phyloP scores from a whole-genome alignment of 495 filamentous ascomycete genomes.

The Aspergillus conjunctus region DNA sequence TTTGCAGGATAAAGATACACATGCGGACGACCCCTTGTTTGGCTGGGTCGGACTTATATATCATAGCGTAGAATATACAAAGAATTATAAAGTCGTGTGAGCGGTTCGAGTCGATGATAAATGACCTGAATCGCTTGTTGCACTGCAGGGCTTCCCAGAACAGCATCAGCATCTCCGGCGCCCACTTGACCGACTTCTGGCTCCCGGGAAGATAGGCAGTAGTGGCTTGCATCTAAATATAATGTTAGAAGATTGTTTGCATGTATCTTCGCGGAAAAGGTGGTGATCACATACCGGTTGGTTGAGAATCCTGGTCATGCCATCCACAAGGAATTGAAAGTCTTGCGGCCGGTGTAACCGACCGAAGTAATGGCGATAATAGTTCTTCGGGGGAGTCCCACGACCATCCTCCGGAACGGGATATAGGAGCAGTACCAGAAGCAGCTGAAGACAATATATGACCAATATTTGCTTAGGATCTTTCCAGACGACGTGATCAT shows the following conservation, averaged over 20 bases:
- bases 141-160: constrained; percentile 98
- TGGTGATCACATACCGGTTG: constrained; percentile 62
- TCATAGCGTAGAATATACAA: constrained; percentile 88
- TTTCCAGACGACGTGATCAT: constrained; percentile 91
- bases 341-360: constrained; percentile 91
- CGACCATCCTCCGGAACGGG: constrained; percentile 79
- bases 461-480: constrained; percentile 91
- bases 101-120: constrained; percentile 93
- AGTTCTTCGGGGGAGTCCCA: constrained; percentile 73
- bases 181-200: constrained; percentile 79
- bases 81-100: constrained; percentile 92
- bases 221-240: constrained; percentile 71
- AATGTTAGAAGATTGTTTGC: neutral
- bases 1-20: constrained; percentile 96
- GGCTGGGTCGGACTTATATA: constrained; percentile 79
- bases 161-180: constrained; percentile 94
- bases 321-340: constrained; percentile 96
- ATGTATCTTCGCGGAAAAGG: no score
- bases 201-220: constrained; percentile 87
- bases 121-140: constrained; percentile 96
- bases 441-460: constrained; percentile 86
- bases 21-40: constrained; percentile 93
- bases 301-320: constrained; percentile 90
- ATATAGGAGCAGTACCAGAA: constrained; percentile 87
- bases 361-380: constrained; percentile 89